Conservation (phyloP, 1,284 basidiomycete genomes). For the Coniferiporia sulphurascens region DNA sequence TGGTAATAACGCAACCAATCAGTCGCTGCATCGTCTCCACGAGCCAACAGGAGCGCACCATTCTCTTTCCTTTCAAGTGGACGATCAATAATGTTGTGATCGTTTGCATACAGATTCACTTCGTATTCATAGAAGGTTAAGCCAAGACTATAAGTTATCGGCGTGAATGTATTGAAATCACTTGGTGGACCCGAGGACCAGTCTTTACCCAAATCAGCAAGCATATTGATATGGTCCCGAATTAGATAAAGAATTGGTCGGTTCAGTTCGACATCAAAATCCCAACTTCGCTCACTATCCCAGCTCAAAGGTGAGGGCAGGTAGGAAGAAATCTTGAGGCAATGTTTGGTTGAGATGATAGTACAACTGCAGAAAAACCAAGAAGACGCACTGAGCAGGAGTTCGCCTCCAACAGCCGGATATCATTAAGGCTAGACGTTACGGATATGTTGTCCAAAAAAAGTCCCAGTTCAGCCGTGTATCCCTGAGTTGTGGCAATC, state of each 20-base stretch:
- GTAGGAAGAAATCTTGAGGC: slow-evolving; percentile 10
- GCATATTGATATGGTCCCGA: slow-evolving; percentile 89
- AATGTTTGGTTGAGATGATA: not conserved
- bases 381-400: slow-evolving; percentile 58
- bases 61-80: slow-evolving; percentile 77
- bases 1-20: slow-evolving; percentile 27
- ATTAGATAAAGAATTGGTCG: slow-evolving; percentile 73
- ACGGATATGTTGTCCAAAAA: slow-evolving; percentile 78
- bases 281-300: slow-evolving; percentile 75
- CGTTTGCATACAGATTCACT: slow-evolving; percentile 83
- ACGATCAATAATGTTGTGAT: slow-evolving; percentile 93
- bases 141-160: slow-evolving; percentile 71
- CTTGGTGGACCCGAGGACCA: slow-evolving; percentile 80
- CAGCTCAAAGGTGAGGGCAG: slow-evolving; percentile 61
- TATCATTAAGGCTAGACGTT: slow-evolving; percentile 83
- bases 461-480: slow-evolving; percentile 72
- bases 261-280: slow-evolving; percentile 62
- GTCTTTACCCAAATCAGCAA: slow-evolving; percentile 84
- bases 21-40: slow-evolving; percentile 1
- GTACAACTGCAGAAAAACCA: not conserved
- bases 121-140: slow-evolving; percentile 72
- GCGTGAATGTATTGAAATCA: slow-evolving; percentile 78
- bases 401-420: slow-evolving; percentile 69
- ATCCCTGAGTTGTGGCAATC: slow-evolving; percentile 67
- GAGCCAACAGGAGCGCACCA: slow-evolving; percentile 39